Evolutionary conservation across 2,329 filamentous ascomycete species (phyloP), one percentile per base, ranked within the genome.

Genomic region (Penicillium sp.): DNA sequence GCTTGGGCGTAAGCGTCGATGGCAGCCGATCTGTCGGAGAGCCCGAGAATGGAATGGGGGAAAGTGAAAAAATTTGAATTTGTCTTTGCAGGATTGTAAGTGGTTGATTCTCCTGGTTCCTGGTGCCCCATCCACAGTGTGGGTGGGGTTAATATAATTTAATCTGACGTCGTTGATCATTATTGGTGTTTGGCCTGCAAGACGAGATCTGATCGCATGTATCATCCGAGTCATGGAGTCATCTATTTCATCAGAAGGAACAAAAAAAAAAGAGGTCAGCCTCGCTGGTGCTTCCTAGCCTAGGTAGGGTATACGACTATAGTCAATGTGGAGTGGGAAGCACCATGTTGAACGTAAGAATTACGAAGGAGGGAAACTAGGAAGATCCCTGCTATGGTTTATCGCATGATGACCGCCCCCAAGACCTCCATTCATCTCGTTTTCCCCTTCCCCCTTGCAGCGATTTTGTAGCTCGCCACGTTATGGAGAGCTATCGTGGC

Each of bases 1-100:
- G 40, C 52, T 59, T 42, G 55, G 61, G 58, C 58, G 55, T 52
- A 38, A 45, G 33, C 52, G 48, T 53, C 61, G 58, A 63, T 58
- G 30, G 42, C 51, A 55, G 53, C 37, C 59, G 61, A 65, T 64
- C 61, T 38, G 46, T 64, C 61, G 63, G 63, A 19, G 59, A 38
- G 38, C 51, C 61, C 57, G 63, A 65, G 49, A 38, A 26, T 53
- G 51, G 51, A 38, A 37, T 37, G 35, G 30, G 30, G 30, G 37
- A 26, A 25, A 14, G 10, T 11, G 26, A 35, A 46, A 14, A 25
- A 28, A 28, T 46, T 46, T 46, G 43, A 28, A 28, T 16, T 46
- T 16, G 10, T 43, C 7, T 16, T 10, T n/a, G 2, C 7, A 11
- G 14, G 16, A 4, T 28, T 16, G 1, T 11, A 14, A 48, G 28